phyloP scores from a whole-genome alignment of 176 grass and related monocot species.

The Saccharum officinarum region DNA sequence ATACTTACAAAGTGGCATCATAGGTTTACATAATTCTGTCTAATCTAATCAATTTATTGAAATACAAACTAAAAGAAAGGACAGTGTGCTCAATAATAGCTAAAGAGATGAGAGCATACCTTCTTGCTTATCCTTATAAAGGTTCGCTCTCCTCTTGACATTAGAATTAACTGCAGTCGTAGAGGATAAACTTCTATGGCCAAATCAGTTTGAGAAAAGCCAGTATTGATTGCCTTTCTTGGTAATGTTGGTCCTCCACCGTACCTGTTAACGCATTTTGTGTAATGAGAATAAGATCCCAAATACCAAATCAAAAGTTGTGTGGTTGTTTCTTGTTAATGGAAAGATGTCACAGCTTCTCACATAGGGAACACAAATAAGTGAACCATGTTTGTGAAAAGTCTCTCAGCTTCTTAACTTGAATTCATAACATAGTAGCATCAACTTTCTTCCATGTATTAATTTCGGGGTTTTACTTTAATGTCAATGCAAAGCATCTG shows the following conservation, averaged over 20 bases:
- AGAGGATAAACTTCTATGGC: constrained; percentile 99
- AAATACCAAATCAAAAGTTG: constrained; percentile 13
- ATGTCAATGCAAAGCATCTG: constrained; percentile 2
- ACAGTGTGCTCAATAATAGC: constrained; percentile 1
- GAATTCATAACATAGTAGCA: not conserved
- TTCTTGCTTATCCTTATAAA: constrained; percentile 99
- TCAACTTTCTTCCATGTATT: not conserved
- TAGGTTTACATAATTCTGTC: not conserved
- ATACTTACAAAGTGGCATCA: not conserved
- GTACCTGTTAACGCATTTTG: constrained; percentile 64
- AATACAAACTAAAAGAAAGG: constrained; percentile 23
- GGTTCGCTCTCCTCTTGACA: constrained; percentile 77
- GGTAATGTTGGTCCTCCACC: constrained; percentile 88
- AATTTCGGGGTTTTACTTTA: not conserved
- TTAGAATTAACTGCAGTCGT: constrained; percentile 86
- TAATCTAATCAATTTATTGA: constrained; percentile 9
- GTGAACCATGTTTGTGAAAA: not conserved
- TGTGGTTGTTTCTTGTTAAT: not conserved
- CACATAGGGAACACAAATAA: not conserved
- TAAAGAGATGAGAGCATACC: constrained; percentile 45
- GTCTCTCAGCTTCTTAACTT: not conserved
- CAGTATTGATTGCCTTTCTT: constrained; percentile 94
- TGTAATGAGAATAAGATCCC: constrained; percentile 28
- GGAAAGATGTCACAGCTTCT: constrained; percentile 10
- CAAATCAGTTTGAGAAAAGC: constrained; percentile 94